Percentiles rank a stretch among this genome's conserved stretches.
These are phyloP conservation scores for Arbutus unedo DNA, from an alignment of 148 eudicot genomes.

Conservation along the genomic window DNA sequence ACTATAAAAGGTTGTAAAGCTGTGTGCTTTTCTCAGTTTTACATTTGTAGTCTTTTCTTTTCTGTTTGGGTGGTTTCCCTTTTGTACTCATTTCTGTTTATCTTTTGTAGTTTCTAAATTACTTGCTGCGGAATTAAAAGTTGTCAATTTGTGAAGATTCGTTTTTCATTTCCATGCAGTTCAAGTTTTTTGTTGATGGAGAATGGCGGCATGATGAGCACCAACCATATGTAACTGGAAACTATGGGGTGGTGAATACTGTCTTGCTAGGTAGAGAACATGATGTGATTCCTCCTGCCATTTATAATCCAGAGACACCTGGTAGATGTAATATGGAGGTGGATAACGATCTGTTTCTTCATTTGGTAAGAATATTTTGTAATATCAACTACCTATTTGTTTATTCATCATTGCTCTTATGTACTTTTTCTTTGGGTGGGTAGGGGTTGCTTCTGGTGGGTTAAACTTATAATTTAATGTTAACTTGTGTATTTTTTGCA, in stretches of 20 bases:
- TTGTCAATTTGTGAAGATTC: slow-evolving; percentile 2
- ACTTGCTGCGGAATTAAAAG: neutral
- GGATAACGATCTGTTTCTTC: slow-evolving; percentile 53
- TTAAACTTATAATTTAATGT: neutral
- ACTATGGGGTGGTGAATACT: slow-evolving; percentile 68
- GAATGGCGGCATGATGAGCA: slow-evolving; percentile 80
- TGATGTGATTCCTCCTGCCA: slow-evolving; percentile 42
- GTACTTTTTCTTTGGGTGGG: neutral
- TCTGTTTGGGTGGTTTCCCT: neutral
- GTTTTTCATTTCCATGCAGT: slow-evolving; percentile 44
- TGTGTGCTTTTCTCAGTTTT: neutral
- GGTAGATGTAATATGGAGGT: slow-evolving; percentile 74
- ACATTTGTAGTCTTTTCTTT: neutral
- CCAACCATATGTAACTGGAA: slow-evolving; percentile 54
- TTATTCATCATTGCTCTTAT: neutral
- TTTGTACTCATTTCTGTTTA: neutral
- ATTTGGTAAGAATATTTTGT: slow-evolving; percentile 28
- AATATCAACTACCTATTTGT: neutral
- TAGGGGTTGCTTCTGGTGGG: neutral
- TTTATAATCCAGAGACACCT: slow-evolving; percentile 45
- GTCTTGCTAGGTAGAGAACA: slow-evolving; percentile 46
- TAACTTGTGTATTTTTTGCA: neutral
- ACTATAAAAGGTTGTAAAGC: neutral
- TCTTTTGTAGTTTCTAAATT: neutral
- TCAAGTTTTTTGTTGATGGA: slow-evolving; percentile 77